Base-by-base conservation (phyloP, 768 basidiomycete genomes). In the Kwoniella sp. region DNA sequence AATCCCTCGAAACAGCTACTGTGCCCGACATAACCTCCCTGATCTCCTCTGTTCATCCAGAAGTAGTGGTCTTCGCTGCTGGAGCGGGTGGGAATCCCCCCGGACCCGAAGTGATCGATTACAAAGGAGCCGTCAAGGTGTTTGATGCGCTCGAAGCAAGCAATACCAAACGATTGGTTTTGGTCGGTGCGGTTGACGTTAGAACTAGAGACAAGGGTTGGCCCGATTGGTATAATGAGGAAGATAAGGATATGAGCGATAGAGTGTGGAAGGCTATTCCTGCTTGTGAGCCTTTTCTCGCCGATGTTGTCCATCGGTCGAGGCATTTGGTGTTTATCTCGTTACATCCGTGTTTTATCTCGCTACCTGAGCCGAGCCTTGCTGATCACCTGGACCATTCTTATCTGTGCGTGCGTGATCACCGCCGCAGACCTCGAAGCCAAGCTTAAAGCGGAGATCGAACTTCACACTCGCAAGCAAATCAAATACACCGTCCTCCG, bases 401-500 rank as follows among this genome's bases (percentile, higher is more conserved):
- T n/a, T n/a, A n/a, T n/a, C n/a, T n/a, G n/a, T n/a, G n/a, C n/a
- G n/a, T n/a, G n/a, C n/a, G n/a, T n/a, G n/a, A n/a, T n/a, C 13
- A 33, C 13, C 33, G 6, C 13, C 40, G 8, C 33, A 78, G 77
- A 82, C 62, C 71, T 82, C 65, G 67, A 82, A 37, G 82, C 79
- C 56, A 84, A 85, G 65, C 81, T 81, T 59, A 76, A 81, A 29
- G 84, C 83, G 2, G 83, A 84, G 72, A 74, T 80, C 52, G 75
- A 83, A 67, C 77, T 84, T 36, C 76, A 76, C 50, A 60, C 81
- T 58, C 84, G 88, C 24, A 83, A 83, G 21, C 76, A 83, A 0
- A 87, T 89, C 81, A 83, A 85, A 56, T 89, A 85, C 85, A 86
- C 85, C 2, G 87, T 89, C 37, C 77, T 89, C 30, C 85, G 88